These are phyloP conservation scores for Fraxinus cuspidata DNA, from an alignment of 257 asterid species.

Conservation along the genomic window DNA sequence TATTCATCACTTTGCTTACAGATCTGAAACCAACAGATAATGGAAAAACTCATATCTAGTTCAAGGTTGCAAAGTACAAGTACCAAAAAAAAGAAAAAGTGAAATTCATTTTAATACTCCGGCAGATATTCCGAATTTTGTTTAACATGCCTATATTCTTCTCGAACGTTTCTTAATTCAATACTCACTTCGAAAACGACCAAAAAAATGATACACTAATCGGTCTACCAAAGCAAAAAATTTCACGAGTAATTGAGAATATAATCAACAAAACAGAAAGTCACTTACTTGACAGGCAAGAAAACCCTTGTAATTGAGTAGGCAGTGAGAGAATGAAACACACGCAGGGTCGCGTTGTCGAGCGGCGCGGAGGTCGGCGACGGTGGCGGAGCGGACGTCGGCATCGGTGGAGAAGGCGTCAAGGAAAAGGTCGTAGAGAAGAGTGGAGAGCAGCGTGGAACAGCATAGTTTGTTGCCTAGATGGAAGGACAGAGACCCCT, in stretches of 20 bases:
- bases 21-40: too few species aligned
- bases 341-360: slow-evolving; percentile 71
- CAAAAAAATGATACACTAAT: too few species aligned
- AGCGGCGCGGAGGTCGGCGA: slow-evolving; percentile 69
- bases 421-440: slow-evolving; percentile 79
- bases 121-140: too few species aligned
- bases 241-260: neutral
- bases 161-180: neutral
- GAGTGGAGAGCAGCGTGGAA: slow-evolving; percentile 83
- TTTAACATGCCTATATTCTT: too few species aligned
- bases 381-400: slow-evolving; percentile 69
- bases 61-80: too few species aligned
- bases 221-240: neutral
- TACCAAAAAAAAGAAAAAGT: too few species aligned
- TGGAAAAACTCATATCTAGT: too few species aligned
- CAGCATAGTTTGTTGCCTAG: slow-evolving; percentile 89
- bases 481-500: slow-evolving; percentile 81
- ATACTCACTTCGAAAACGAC: too few species aligned
- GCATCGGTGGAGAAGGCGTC: slow-evolving; percentile 67
- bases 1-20: too few species aligned
- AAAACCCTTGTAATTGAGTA: slow-evolving; percentile 68
- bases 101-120: too few species aligned
- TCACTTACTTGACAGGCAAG: slow-evolving; percentile 65
- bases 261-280: neutral
- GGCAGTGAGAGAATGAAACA: slow-evolving; percentile 64